These are phyloP conservation scores for Nannochloropsis gaditana DNA, from an alignment of 108 stramenopile genomes.

Conservation along the genomic window DNA sequence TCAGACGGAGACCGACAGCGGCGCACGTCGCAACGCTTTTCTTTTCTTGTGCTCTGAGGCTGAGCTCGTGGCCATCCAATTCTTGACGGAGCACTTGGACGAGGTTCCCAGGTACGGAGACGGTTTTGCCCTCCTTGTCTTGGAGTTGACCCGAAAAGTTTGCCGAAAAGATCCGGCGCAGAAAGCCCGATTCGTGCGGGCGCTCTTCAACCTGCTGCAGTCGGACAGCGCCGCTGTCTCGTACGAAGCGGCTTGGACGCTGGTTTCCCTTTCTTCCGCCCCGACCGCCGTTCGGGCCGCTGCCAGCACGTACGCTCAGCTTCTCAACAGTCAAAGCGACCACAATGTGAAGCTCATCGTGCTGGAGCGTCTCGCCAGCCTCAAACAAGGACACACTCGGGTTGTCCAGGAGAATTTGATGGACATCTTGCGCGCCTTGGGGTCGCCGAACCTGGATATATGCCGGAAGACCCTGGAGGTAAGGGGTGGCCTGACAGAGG, in stretches of 20 bases:
- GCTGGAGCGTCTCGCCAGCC: slow-evolving; percentile 79
- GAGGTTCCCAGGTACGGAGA: slow-evolving; percentile 59
- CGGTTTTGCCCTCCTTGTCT: slow-evolving; percentile 86
- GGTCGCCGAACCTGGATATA: slow-evolving; percentile 88
- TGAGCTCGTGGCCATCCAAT: slow-evolving; percentile 87
- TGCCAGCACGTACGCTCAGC: slow-evolving; percentile 86
- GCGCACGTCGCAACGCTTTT: slow-evolving; percentile 94
- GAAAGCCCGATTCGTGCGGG: slow-evolving; percentile 93
- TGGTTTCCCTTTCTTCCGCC: slow-evolving; percentile 88
- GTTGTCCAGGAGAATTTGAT: slow-evolving; percentile 92
- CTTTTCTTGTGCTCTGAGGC: slow-evolving; percentile 95
- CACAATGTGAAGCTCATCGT: slow-evolving; percentile 99
- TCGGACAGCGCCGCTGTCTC: slow-evolving; percentile 81
- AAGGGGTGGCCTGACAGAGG: neutral
- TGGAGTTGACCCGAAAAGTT: slow-evolving; percentile 91
- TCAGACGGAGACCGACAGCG: slow-evolving; percentile 74
- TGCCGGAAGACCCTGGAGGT: slow-evolving; percentile 85
- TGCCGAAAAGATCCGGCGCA: slow-evolving; percentile 83
- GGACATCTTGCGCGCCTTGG: slow-evolving; percentile 90
- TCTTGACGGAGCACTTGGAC: slow-evolving; percentile 84
- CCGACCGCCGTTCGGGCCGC: slow-evolving; percentile 97
- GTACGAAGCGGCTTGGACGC: slow-evolving; percentile 98
- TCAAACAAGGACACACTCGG: slow-evolving; percentile 85
- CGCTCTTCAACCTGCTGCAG: slow-evolving; percentile 86
- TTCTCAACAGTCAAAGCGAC: slow-evolving; percentile 92